A percentile compares a stretch with the other conserved stretches of the same genome.
These are phyloP conservation scores for Vickermania ingenoplastis DNA, from an alignment of 208 protist genomes.

Conservation along the genomic window DNA sequence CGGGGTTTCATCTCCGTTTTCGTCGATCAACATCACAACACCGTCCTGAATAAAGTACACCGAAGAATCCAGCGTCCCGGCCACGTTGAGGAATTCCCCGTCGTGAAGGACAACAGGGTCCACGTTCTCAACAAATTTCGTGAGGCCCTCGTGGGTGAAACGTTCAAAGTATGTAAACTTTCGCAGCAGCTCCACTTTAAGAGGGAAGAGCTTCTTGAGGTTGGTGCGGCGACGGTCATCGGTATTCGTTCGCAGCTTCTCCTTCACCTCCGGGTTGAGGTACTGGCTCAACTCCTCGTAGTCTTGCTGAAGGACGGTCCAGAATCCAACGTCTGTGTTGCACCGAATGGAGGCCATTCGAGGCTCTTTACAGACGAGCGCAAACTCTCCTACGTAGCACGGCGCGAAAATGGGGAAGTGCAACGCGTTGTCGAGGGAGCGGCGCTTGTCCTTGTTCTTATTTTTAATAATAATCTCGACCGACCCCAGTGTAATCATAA, in stretches of 20 bases:
- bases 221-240: conserved; percentile 73
- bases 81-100: conserved; percentile 53
- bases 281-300: conserved; percentile 69
- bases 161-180: conserved; percentile 67
- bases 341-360: conserved; percentile 82
- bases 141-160: conserved; percentile 49
- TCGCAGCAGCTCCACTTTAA: conserved; percentile 57
- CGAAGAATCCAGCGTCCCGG: conserved; percentile 54
- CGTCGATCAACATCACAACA: conserved; percentile 37
- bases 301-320: conserved; percentile 64
- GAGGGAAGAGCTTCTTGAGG: conserved; percentile 70
- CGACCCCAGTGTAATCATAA: conserved; percentile 71
- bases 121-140: conserved; percentile 43
- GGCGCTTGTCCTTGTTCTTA: conserved; percentile 51
- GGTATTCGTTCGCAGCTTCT: conserved; percentile 74
- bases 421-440: conserved; percentile 66
- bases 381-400: conserved; percentile 84
- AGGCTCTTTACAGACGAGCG: conserved; percentile 82
- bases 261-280: conserved; percentile 66
- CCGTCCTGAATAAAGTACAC: conserved; percentile 84
- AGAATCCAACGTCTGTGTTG: conserved; percentile 75
- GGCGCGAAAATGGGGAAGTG: conserved; percentile 63
- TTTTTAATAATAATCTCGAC: conserved; percentile 66
- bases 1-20: conserved; percentile 15
- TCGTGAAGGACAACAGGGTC: conserved; percentile 82